Conservation (phyloP, 2,329 filamentous ascomycete genomes). For the Graphium sp. region DNA sequence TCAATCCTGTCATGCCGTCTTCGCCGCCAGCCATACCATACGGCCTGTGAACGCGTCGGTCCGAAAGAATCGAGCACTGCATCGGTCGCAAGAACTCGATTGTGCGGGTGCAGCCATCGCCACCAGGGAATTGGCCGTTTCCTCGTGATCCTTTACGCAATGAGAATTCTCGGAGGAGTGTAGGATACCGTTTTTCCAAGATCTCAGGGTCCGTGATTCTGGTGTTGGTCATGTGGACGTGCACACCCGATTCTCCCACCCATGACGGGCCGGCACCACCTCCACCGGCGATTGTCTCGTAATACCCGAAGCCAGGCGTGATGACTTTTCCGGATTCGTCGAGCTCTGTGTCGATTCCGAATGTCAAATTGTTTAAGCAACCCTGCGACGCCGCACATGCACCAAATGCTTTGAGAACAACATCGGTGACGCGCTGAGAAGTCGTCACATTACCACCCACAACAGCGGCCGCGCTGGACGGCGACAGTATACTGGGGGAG, state of each 20-base stretch:
- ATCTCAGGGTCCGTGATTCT: conserved; percentile 19
- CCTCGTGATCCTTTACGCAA: conserved; percentile 30
- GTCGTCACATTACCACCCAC: conserved; percentile 10
- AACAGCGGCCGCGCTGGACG: conserved; percentile 8
- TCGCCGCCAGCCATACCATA: conserved; percentile 57
- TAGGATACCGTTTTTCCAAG: conserved; percentile 16
- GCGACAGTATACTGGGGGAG: conserved; percentile 34
- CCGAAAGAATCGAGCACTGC: conserved; percentile 53
- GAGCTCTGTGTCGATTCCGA: conserved; percentile 39
- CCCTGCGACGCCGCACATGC: conserved; percentile 58
- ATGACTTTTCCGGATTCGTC: conserved; percentile 44
- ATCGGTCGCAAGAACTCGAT: conserved; percentile 57
- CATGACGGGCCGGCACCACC: conserved; percentile 13
- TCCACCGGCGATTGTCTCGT: conserved; percentile 17
- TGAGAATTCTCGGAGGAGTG: conserved; percentile 14
- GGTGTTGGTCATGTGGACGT: conserved; percentile 19
- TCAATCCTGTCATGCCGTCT: conserved; percentile 49
- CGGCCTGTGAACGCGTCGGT: conserved; percentile 51
- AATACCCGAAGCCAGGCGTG: conserved; percentile 14
- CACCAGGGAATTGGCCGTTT: neutral
- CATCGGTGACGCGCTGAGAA: conserved; percentile 25
- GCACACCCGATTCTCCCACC: conserved; percentile 13
- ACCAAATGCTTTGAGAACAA: conserved; percentile 55
- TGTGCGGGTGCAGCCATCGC: conserved; percentile 33
- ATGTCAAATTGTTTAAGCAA: conserved; percentile 65